Base-by-base conservation (phyloP, 140 eudicot species). In the Anethum foeniculum region DNA sequence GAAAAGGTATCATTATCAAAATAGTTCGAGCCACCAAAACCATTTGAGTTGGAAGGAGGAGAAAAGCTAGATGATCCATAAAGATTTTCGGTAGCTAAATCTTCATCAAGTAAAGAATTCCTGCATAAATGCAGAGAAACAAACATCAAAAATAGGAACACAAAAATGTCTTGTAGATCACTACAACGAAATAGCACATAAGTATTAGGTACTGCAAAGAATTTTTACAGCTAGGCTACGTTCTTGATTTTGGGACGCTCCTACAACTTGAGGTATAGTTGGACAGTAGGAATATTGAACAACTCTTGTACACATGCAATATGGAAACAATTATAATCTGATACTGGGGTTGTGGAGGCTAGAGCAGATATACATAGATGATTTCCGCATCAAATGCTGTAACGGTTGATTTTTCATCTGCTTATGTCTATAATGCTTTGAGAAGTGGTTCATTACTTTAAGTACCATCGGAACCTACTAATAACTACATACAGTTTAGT, bases 61-160 rank as follows among this genome's bases (percentile, higher is more conserved):
- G 81, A 32, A 34, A 38, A 49, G 69, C 64, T 52, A 23, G 80
- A 81, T 51, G 93, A 80, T 28, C 79, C 79, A 56, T 85, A 72
- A 47, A 47, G 64, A 78, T 85, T 38, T 34, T 72, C 80, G 19
- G 82, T 65, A 71, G 83, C 84, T 49, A 79, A 80, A 81, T 85
- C 92, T 83, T 90, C 95, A 85, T 90, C 84, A 75, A 90, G 89
- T 77, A 90, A 81, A 16, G 95, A 90, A 65, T 72, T 88, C 79
- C 95, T 90, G 87, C 85, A 83, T 5, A 56, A 79, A 56, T 54
- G 30, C 38, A 79, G 28, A 83, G 79, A 60, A 54, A 28, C 78
- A 44, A 30, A 75, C 67, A 77, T 84, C 46, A 82, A 80, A 78
- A 44, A 13, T 32, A 38, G 11, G 73, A 77, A 74, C 1, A 64